phyloP scores from a whole-genome alignment of 306 rosid genomes.

The Glycine soja region DNA sequence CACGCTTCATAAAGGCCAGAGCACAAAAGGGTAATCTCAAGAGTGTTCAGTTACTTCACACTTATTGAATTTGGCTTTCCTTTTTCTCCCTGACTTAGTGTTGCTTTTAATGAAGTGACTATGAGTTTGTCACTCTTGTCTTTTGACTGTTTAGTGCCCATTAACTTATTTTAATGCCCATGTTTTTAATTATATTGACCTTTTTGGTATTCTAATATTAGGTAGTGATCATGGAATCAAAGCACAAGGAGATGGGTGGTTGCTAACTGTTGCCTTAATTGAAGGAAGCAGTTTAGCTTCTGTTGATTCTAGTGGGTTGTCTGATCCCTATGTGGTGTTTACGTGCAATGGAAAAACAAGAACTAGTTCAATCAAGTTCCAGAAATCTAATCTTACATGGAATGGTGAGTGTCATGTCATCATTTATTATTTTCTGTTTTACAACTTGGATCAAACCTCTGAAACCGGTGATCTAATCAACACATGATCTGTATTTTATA shows the following conservation, averaged over 20 bases:
- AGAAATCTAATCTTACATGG: slow-evolving; percentile 88
- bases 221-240: slow-evolving; percentile 98
- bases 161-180: slow-evolving; percentile 30
- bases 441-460: slow-evolving; percentile 23
- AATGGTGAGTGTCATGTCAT: slow-evolving; percentile 65
- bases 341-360: slow-evolving; percentile 95
- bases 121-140: slow-evolving; percentile 11
- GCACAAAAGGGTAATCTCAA: slow-evolving; percentile 69
- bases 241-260: slow-evolving; percentile 99
- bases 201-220: slow-evolving; percentile 44
- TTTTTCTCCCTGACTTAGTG: slow-evolving; percentile 24
- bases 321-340: slow-evolving; percentile 96
- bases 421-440: slow-evolving; percentile 37
- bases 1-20: slow-evolving; percentile 95
- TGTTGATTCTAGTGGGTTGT: slow-evolving; percentile 81
- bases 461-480: slow-evolving; percentile 6
- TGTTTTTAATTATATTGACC: slow-evolving; percentile 39
- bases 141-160: neutral
- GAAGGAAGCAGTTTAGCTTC: slow-evolving; percentile 93
- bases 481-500: neutral
- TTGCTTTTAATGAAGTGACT: slow-evolving; percentile 31
- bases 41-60: slow-evolving; percentile 12
- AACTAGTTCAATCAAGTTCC: slow-evolving; percentile 97
- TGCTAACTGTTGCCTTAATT: slow-evolving; percentile 92
- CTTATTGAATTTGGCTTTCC: slow-evolving; percentile 31